A percentile compares a stretch with the other conserved stretches of the same genome.
Conservation (phyloP, 2,329 filamentous ascomycete genomes). For the Phialophora tarda region DNA sequence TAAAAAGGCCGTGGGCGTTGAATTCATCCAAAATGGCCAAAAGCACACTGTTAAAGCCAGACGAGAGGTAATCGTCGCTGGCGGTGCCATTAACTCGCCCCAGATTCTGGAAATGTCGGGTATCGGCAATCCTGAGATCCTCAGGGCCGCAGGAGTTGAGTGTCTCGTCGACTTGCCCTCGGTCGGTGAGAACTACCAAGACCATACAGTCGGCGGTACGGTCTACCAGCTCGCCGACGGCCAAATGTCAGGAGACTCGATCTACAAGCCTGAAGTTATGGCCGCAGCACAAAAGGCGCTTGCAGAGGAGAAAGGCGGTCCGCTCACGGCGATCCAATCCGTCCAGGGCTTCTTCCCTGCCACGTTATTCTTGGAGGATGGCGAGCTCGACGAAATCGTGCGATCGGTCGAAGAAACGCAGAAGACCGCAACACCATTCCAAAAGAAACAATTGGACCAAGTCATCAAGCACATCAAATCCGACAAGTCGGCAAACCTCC, state of each 20-base stretch:
- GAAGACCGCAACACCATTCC: conserved; percentile 42
- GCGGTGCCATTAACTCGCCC: conserved; percentile 63
- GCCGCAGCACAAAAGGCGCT: conserved; percentile 44
- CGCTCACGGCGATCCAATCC: conserved; percentile 43
- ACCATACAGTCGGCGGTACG: conserved; percentile 47
- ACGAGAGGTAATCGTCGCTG: conserved; percentile 64
- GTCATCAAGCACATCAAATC: conserved; percentile 45
- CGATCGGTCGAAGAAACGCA: conserved; percentile 42
- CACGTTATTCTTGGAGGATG: conserved; percentile 43
- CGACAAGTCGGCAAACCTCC: conserved; percentile 47
- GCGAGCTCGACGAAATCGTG: conserved; percentile 44
- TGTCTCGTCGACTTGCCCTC: conserved; percentile 52
- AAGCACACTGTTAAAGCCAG: conserved; percentile 45
- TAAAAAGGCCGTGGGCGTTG: conserved; percentile 50
- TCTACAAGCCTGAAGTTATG: conserved; percentile 44
- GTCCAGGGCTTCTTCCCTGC: conserved; percentile 48
- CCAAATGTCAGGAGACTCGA: conserved; percentile 40
- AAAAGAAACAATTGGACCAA: conserved; percentile 45
- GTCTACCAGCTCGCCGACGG: conserved; percentile 31
- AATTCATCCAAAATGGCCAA: conserved; percentile 48
- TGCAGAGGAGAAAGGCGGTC: conserved; percentile 43
- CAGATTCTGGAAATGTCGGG: conserved; percentile 67
- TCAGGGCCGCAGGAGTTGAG: conserved; percentile 52
- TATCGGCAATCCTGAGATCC: conserved; percentile 57
- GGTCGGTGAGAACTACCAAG: conserved; percentile 59